Evolutionary conservation across 2,329 filamentous ascomycete species (phyloP).

Genomic region (Ceratocystis harringtonii): DNA sequence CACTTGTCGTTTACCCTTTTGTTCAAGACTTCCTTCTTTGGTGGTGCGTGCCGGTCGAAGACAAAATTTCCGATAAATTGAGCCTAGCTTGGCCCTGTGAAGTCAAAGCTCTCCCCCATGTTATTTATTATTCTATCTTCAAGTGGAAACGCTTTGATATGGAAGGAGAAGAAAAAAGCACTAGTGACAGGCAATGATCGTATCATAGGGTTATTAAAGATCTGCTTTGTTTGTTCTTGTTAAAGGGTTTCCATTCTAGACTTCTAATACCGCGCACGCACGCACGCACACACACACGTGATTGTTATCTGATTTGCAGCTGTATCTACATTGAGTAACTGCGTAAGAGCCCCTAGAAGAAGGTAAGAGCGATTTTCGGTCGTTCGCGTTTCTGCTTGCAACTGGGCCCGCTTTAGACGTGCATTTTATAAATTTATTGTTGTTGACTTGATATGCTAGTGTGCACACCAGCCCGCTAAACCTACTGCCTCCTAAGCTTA

Average conservation of each 20-base stretch:
- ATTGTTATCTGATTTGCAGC: not conserved
- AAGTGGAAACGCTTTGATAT: not conserved
- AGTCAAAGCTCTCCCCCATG: not conserved
- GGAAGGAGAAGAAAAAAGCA: not conserved
- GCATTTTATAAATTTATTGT: not conserved
- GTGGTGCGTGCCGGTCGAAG: not conserved
- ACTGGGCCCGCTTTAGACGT: not conserved
- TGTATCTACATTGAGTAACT: not conserved
- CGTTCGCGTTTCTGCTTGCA: not conserved
- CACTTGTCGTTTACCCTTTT: not conserved
- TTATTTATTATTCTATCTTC: not conserved
- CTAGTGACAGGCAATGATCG: not conserved
- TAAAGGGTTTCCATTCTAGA: too few species aligned
- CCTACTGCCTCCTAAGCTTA: too few species aligned
- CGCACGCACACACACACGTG: too few species aligned
- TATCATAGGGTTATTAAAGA: not conserved
- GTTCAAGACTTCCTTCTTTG: not conserved
- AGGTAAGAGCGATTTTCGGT: not conserved
- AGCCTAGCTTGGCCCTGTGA: not conserved
- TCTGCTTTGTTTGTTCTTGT: too few species aligned
- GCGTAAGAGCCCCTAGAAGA: not conserved
- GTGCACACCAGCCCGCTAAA: too few species aligned
- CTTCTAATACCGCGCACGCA: too few species aligned
- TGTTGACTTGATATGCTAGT: too few species aligned
- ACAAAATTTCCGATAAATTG: not conserved